Conservation (phyloP, 2,329 filamentous ascomycete genomes). For the Diaporthe humulicola region DNA sequence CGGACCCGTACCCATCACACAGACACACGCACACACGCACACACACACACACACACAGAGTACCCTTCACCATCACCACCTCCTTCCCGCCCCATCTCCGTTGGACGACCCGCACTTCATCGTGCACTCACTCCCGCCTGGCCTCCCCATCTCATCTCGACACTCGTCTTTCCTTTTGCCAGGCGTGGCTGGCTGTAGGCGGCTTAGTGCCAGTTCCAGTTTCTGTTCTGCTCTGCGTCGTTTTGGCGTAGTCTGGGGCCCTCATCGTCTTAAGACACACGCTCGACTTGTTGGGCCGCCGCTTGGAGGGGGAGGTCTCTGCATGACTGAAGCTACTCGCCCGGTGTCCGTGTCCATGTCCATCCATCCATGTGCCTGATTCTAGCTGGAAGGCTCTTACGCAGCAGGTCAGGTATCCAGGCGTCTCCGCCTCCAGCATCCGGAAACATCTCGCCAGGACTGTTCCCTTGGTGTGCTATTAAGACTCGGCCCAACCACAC, state of each 20-base stretch:
- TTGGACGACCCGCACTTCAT: conserved; percentile 14
- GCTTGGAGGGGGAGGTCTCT: conserved; percentile 31
- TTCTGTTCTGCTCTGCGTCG: background rate
- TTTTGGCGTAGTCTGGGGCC: background rate
- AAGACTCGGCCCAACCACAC: conserved; percentile 39
- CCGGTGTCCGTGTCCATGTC: conserved; percentile 33
- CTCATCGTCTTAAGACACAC: conserved; percentile 31
- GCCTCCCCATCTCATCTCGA: conserved; percentile 30
- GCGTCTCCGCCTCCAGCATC: conserved; percentile 35
- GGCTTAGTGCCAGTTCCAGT: conserved; percentile 27
- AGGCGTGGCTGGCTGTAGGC: conserved; percentile 20
- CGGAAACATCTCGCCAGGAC: conserved; percentile 35
- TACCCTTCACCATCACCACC: conserved; percentile 19
- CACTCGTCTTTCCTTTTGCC: conserved; percentile 22
- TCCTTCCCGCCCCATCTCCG: conserved; percentile 2
- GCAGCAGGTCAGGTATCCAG: conserved; percentile 38
- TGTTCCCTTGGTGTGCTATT: conserved; percentile 33
- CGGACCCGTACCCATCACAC: conserved; percentile 11
- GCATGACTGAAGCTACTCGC: conserved; percentile 35
- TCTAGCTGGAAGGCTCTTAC: conserved; percentile 35
- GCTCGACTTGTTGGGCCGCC: conserved; percentile 36
- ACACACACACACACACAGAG: background rate
- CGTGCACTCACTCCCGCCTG: conserved; percentile 26
- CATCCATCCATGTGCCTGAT: conserved; percentile 38
- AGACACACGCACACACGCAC: background rate